A percentile compares a stretch with the other conserved stretches of the same genome.
Conservation (phyloP, 768 basidiomycete species). For the Xerocomellus chrysenteron region DNA sequence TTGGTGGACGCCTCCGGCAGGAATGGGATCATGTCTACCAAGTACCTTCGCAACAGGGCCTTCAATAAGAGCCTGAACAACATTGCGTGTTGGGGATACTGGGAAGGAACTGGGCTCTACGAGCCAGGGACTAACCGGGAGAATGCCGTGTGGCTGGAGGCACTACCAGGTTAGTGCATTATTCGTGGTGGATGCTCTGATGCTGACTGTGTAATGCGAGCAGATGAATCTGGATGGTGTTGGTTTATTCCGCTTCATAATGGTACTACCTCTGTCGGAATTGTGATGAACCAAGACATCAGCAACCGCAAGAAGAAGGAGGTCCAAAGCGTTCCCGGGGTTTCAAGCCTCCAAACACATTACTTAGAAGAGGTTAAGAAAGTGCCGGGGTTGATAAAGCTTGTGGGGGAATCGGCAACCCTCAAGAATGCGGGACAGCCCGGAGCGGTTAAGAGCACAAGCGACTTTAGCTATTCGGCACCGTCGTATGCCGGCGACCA, state of each 20-base stretch:
- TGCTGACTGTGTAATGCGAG: no score
- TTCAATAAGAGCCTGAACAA: conserved; percentile 36
- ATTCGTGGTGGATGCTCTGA: no score
- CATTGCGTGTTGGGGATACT: conserved; percentile 39
- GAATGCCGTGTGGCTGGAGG: conserved; percentile 39
- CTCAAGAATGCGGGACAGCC: neutral
- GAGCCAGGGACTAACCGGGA: conserved; percentile 32
- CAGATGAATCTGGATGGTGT: conserved; percentile 54
- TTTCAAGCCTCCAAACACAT: neutral
- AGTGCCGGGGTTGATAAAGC: neutral
- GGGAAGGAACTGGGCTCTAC: conserved; percentile 31
- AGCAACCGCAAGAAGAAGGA: conserved; percentile 26
- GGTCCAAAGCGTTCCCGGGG: no score
- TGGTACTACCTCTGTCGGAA: conserved; percentile 49
- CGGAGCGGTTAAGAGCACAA: conserved; percentile 35
- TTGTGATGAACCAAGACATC: conserved; percentile 46
- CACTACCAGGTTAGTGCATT: conserved; percentile 17
- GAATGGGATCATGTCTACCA: conserved; percentile 19
- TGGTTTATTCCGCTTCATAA: conserved; percentile 59
- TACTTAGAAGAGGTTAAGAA: conserved; percentile 9
- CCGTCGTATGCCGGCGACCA: conserved; percentile 48
- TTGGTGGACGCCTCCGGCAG: conserved; percentile 13
- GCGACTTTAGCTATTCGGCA: conserved; percentile 62
- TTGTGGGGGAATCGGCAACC: no score
- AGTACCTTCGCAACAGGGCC: conserved; percentile 35